phyloP scores from a whole-genome alignment of 2,329 filamentous ascomycete species.

The Cryoendolithus antarcticus region DNA sequence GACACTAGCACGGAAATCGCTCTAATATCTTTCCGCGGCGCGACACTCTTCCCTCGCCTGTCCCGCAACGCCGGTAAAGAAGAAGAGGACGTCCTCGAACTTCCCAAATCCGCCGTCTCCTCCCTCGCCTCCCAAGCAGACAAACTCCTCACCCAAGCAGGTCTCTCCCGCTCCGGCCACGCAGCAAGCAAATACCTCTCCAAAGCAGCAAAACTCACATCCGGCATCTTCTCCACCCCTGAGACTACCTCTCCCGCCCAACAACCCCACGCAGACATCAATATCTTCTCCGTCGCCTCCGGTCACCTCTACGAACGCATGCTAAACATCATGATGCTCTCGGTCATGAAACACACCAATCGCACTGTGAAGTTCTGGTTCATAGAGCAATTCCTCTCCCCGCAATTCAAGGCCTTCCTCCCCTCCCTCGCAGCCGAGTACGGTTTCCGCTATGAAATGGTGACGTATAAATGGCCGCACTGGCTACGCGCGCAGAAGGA shows the following conservation, averaged over 20 bases:
- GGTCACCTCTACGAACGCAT: slow-evolving; percentile 97
- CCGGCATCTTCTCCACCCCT: slow-evolving; percentile 14
- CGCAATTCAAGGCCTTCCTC: slow-evolving; percentile 85
- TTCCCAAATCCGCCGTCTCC: slow-evolving; percentile 43
- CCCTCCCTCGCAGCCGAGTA: slow-evolving; percentile 78
- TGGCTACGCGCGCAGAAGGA: slow-evolving; percentile 93
- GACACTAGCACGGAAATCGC: slow-evolving; percentile 75
- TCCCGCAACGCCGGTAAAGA: slow-evolving; percentile 76
- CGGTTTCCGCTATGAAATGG: slow-evolving; percentile 91
- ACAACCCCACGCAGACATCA: slow-evolving; percentile 78
- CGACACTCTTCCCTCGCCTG: slow-evolving; percentile 80
- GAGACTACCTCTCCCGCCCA: slow-evolving; percentile 11
- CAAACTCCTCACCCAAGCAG: slow-evolving; percentile 53
- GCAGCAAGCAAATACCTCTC: slow-evolving; percentile 34
- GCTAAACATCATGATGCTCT: slow-evolving; percentile 99
- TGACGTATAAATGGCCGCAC: slow-evolving; percentile 99
- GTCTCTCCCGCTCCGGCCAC: slow-evolving; percentile 34
- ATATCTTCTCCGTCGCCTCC: slow-evolving; percentile 97
- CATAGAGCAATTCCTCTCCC: slow-evolving; percentile 96
- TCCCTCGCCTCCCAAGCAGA: slow-evolving; percentile 62
- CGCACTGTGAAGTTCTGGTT: slow-evolving; percentile 99
- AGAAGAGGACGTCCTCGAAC: slow-evolving; percentile 66
- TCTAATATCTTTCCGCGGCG: slow-evolving; percentile 84
- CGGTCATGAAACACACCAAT: slow-evolving; percentile 91
- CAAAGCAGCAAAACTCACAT: slow-evolving; percentile 34